These are phyloP conservation scores for Ceratocystis smalleyi DNA, from an alignment of 2,329 filamentous ascomycete species.

Conservation along the genomic window DNA sequence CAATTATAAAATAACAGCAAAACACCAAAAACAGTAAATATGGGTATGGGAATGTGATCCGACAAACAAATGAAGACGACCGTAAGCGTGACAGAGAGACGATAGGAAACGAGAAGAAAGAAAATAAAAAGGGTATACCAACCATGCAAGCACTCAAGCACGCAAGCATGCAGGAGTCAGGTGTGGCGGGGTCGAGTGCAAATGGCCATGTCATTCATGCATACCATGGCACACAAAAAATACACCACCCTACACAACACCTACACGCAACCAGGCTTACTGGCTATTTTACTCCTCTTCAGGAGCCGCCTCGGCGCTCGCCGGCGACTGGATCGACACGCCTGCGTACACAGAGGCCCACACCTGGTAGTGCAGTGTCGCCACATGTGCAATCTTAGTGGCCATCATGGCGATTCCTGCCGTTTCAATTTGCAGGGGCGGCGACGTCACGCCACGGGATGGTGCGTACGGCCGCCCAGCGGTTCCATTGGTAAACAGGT, in stretches of 20 bases:
- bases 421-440: slow-evolving; percentile 31
- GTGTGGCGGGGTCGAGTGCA: background rate
- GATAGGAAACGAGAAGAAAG: background rate
- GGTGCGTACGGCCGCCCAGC: slow-evolving; percentile 19
- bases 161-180: too few relatives aligned
- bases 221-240: background rate
- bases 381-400: slow-evolving; percentile 65
- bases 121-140: background rate
- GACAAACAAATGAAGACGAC: slow-evolving; percentile 5
- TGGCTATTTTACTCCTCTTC: background rate
- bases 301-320: background rate
- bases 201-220: background rate
- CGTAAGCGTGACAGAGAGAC: slow-evolving; percentile 7
- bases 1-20: slow-evolving; percentile 7
- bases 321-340: background rate
- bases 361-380: slow-evolving; percentile 76
- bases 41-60: slow-evolving; percentile 1
- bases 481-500: slow-evolving; percentile 40
- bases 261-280: background rate
- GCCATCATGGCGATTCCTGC: slow-evolving; percentile 51
- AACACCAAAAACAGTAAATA: slow-evolving; percentile 4
- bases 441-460: slow-evolving; percentile 23
- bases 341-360: slow-evolving; percentile 43
- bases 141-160: background rate
- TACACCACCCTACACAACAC: background rate